Percentiles rank a stretch among this genome's conserved stretches.
These are phyloP conservation scores for Chaetomium tenue DNA, from an alignment of 495 filamentous ascomycete species.

Conservation along the genomic window DNA sequence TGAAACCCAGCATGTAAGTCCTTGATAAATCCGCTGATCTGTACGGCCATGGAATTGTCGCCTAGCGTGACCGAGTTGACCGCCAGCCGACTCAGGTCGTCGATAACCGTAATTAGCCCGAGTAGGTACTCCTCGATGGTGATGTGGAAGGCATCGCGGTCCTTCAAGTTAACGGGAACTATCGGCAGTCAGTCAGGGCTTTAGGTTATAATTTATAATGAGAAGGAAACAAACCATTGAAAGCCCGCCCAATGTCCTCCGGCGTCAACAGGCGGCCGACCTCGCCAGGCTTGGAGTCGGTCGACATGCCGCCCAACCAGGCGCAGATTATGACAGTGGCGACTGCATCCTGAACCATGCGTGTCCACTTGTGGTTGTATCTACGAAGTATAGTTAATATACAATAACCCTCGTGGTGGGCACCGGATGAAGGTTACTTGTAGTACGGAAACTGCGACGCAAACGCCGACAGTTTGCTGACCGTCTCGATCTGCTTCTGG, in stretches of 20 bases:
- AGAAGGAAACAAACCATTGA: constrained; percentile 57
- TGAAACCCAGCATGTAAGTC: constrained; percentile 95
- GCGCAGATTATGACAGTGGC: constrained; percentile 68
- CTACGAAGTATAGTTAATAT: constrained; percentile 28
- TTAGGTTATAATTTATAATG: neutral
- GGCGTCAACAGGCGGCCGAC: constrained; percentile 73
- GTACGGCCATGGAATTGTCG: constrained; percentile 76
- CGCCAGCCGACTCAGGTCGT: constrained; percentile 88
- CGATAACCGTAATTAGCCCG: constrained; percentile 77
- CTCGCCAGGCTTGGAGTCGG: constrained; percentile 40
- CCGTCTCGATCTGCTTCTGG: constrained; percentile 53
- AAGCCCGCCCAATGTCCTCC: constrained; percentile 75
- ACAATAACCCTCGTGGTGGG: neutral
- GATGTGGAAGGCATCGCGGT: constrained; percentile 85
- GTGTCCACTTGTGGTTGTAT: constrained; percentile 81
- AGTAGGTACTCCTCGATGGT: constrained; percentile 96
- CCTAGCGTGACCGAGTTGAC: constrained; percentile 94
- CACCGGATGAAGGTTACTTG: constrained; percentile 54
- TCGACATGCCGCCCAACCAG: constrained; percentile 67
- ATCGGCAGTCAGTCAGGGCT: neutral
- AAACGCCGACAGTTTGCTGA: constrained; percentile 62
- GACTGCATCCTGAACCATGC: constrained; percentile 80
- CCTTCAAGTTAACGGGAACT: constrained; percentile 97
- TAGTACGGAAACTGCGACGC: constrained; percentile 89
- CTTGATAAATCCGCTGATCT: constrained; percentile 90